Base-by-base conservation (phyloP, 371 early-diverging fungal genomes). In the Haplosporangium sp. region DNA sequence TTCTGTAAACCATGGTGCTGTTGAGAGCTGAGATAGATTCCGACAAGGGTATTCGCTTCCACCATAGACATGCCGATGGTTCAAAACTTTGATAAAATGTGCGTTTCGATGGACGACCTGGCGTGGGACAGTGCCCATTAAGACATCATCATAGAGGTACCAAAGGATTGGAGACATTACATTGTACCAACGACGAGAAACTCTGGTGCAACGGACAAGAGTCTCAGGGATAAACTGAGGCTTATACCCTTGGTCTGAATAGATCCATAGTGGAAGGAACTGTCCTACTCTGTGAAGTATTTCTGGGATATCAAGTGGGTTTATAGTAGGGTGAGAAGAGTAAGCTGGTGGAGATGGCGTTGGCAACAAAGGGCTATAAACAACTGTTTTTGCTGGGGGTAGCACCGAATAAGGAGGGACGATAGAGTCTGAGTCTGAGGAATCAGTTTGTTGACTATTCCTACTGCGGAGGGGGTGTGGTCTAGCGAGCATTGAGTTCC, bases 221-320 rank as follows among this genome's bases (percentile, higher is more conserved):
- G 27, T 15, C 44, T 57, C 10, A 10, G 65, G 65, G 11, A 4
- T 8, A 19, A 65, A 65, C n/a, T 20, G 17, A 10, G 58, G 42
- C 15, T 9, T 52, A 27, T 13, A 17, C 1, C 34, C 63, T 10
- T 15, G 35, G 17, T 44, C 20, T 7, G 7, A 11, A 3, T 42
- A 17, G 6, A 1, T 15, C 65, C 65, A 65, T 4, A 65, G 42
- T 13, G 65, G 44, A 15, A 65, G 7, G 27, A 65, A 65, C 13
- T 65, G 57, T 11, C 65, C 65, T 19, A 65, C 27, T 11, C 65
- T 50, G 20, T 55, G 13, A 13, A 65, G 55, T 8, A 65, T 53
- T 15, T 65, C 65, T 44, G 65, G 65, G 17, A 65, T 56, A 37
- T 40, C 13, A 40, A 65, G 65, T 8, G 65, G 65, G 42, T 65